A percentile compares a stretch with the other conserved stretches of the same genome.
Evolutionary conservation across 75 land plant species (phyloP).

Genomic region (Pinus albicaulis): DNA sequence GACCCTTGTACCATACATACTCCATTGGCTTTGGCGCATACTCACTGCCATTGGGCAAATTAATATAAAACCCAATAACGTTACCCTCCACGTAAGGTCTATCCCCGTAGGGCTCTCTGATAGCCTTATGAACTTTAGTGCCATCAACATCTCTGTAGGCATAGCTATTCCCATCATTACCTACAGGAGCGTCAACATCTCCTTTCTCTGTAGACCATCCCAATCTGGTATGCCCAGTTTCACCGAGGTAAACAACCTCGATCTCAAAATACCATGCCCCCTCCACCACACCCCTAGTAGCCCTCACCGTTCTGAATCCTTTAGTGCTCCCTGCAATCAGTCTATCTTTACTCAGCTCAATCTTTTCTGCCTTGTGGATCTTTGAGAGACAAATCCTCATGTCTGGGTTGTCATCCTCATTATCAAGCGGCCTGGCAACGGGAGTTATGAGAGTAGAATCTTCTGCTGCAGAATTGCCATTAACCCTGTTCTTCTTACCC

Average conservation of each 20-base stretch:
- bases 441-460: slow-evolving; percentile 56
- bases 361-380: slow-evolving; percentile 83
- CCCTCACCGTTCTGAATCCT: slow-evolving; percentile 95
- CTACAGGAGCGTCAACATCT: slow-evolving; percentile 94
- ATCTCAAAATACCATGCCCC: slow-evolving; percentile 99
- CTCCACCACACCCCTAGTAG: slow-evolving; percentile 82
- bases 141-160: slow-evolving; percentile 96
- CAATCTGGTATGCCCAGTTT: slow-evolving; percentile 87
- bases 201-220: slow-evolving; percentile 98
- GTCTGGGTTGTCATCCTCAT: slow-evolving; percentile 28
- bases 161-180: slow-evolving; percentile 83
- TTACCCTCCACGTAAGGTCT: slow-evolving; percentile 83
- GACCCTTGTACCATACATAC: slow-evolving; percentile 60
- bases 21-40: slow-evolving; percentile 46
- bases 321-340: slow-evolving; percentile 78
- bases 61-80: slow-evolving; percentile 95
- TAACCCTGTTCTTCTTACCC: slow-evolving; percentile 48
- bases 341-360: slow-evolving; percentile 82
- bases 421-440: slow-evolving; percentile 41
- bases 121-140: slow-evolving; percentile 80
- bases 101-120: slow-evolving; percentile 82
- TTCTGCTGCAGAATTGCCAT: slow-evolving; percentile 12
- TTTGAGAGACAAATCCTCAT: slow-evolving; percentile 16
- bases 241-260: slow-evolving; percentile 63
- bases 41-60: slow-evolving; percentile 52